Conservation (phyloP, 768 basidiomycete genomes). For the Candolleomyces aberdarensis region DNA sequence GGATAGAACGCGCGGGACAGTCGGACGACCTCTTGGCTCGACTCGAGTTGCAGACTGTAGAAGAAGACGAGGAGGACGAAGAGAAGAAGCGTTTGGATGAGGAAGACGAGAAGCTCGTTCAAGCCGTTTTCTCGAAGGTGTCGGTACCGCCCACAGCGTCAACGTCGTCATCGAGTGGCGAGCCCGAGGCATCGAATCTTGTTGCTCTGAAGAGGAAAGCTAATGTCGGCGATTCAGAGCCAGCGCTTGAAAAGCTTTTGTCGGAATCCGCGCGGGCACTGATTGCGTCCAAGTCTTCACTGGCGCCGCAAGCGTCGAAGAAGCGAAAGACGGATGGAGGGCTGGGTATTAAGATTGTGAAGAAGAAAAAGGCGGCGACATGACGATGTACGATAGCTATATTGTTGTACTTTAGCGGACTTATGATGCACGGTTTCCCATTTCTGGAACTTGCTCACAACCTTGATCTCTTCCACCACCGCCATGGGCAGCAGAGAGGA, state of each 20-base stretch:
- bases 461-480: neutral
- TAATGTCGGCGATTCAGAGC: slow-evolving; percentile 77
- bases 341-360: slow-evolving; percentile 74
- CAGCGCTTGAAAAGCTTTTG: slow-evolving; percentile 63
- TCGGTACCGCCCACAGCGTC: slow-evolving; percentile 30
- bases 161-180: slow-evolving; percentile 14
- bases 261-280: slow-evolving; percentile 63
- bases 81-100: slow-evolving; percentile 72
- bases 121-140: slow-evolving; percentile 82
- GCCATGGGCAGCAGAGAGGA: slow-evolving; percentile 35
- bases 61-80: slow-evolving; percentile 75
- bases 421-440: too few species aligned
- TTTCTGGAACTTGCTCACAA: neutral
- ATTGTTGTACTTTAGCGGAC: neutral
- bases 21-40: slow-evolving; percentile 65
- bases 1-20: slow-evolving; percentile 84
- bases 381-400: neutral
- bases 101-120: slow-evolving; percentile 90
- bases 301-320: slow-evolving; percentile 39
- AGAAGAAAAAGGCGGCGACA: slow-evolving; percentile 31
- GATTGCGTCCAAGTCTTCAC: slow-evolving; percentile 46
- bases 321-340: slow-evolving; percentile 57
- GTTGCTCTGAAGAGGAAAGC: slow-evolving; percentile 89
- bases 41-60: slow-evolving; percentile 55
- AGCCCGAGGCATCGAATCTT: slow-evolving; percentile 20